These are phyloP conservation scores for Tetracentron sinense DNA, from an alignment of 164 flowering plant genomes.

Conservation along the genomic window DNA sequence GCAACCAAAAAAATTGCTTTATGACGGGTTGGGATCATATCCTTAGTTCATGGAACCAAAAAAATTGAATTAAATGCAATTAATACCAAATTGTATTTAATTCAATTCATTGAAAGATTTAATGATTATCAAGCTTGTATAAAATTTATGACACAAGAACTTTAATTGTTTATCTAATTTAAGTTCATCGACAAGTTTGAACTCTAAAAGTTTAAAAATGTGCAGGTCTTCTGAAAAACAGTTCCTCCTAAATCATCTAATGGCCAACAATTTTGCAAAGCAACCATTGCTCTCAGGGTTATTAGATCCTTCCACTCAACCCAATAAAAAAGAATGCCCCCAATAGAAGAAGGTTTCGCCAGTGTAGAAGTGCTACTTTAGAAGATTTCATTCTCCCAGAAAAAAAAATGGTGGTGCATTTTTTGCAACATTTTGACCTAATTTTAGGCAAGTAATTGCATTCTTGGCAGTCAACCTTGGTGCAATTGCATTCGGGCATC, in stretches of 20 bases:
- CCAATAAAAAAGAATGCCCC: conserved; percentile 13
- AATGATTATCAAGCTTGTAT: too few species aligned
- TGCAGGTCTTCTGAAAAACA: background rate
- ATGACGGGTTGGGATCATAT: too few species aligned
- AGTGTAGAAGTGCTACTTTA: conserved; percentile 46
- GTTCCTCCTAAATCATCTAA: conserved; percentile 5
- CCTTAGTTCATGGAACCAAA: too few species aligned
- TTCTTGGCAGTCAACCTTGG: conserved; percentile 47
- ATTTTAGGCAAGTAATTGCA: conserved; percentile 32
- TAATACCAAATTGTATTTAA: too few species aligned
- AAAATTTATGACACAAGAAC: too few species aligned
- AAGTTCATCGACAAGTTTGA: too few species aligned
- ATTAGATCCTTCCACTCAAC: conserved; percentile 16
- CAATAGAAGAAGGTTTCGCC: conserved; percentile 38
- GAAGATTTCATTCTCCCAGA: conserved; percentile 21
- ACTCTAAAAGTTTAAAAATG: too few species aligned
- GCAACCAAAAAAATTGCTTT: too few species aligned
- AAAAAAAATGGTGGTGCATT: conserved; percentile 13
- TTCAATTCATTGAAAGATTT: too few species aligned
- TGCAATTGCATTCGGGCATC: conserved; percentile 40
- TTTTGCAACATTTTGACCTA: conserved; percentile 35
- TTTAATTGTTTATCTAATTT: too few species aligned
- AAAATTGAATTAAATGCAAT: too few species aligned
- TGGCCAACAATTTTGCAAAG: conserved; percentile 30
- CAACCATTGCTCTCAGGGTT: conserved; percentile 32